Evolutionary conservation across 306 rosid species (phyloP).

Genomic region (Psophocarpus tetragonolobus): DNA sequence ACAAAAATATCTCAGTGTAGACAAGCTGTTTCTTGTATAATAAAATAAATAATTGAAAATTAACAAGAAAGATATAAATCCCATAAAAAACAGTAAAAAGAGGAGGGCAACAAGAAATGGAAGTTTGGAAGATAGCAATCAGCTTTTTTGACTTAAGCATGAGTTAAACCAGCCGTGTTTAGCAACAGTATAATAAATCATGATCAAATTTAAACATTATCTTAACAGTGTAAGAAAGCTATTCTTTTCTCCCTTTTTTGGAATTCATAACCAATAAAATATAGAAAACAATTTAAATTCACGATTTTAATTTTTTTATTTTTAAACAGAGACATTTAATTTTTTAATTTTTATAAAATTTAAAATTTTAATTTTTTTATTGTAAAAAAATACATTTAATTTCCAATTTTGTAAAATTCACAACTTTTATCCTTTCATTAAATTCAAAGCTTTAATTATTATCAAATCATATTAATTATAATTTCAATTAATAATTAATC

Average conservation of each 20-base stretch:
- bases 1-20: not conserved
- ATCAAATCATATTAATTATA: too few relatives aligned
- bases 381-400: too few relatives aligned
- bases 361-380: too few relatives aligned
- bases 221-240: conserved; percentile 7
- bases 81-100: conserved; percentile 19
- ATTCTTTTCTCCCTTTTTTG: not conserved
- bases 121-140: conserved; percentile 22
- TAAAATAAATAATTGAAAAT: not conserved
- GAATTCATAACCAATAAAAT: not conserved
- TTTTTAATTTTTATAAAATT: too few relatives aligned
- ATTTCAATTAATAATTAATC: too few relatives aligned
- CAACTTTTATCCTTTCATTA: too few relatives aligned
- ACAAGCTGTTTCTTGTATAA: not conserved
- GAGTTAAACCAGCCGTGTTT: conserved; percentile 32
- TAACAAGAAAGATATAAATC: conserved; percentile 14
- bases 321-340: too few relatives aligned
- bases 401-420: too few relatives aligned
- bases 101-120: not conserved
- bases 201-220: conserved; percentile 29
- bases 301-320: too few relatives aligned
- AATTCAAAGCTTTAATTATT: too few relatives aligned
- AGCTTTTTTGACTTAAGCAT: conserved; percentile 39
- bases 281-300: too few relatives aligned
- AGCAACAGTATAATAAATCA: conserved; percentile 22